phyloP scores from a whole-genome alignment of 2,329 filamentous ascomycete species.

The Thelonectria olida region DNA sequence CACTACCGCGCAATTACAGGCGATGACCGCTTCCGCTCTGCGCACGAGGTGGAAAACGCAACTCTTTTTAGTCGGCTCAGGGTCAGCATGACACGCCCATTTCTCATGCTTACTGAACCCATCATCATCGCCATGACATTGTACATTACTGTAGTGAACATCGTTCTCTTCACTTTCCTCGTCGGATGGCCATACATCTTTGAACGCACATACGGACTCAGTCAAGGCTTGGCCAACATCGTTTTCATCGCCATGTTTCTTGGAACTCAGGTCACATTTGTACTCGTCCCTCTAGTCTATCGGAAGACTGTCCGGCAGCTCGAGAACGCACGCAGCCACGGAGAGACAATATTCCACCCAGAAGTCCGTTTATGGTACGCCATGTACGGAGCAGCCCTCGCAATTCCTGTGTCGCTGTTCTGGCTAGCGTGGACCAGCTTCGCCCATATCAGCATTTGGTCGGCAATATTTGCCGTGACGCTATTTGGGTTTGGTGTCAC shows the following conservation, averaged over 20 bases:
- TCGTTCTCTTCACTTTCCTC: conserved; percentile 63
- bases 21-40: conserved; percentile 68
- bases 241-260: conserved; percentile 55
- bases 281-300: conserved; percentile 47
- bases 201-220: conserved; percentile 51
- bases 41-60: conserved; percentile 65
- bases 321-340: neutral
- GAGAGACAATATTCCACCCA: conserved; percentile 38
- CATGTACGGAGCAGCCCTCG: conserved; percentile 51
- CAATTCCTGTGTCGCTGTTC: conserved; percentile 57
- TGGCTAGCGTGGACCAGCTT: conserved; percentile 61
- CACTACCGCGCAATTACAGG: conserved; percentile 69
- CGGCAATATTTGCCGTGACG: conserved; percentile 51
- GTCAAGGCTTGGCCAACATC: conserved; percentile 52
- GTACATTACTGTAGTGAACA: conserved; percentile 63
- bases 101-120: conserved; percentile 49
- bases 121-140: conserved; percentile 55
- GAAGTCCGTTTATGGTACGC: conserved; percentile 55
- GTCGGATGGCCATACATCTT: conserved; percentile 62
- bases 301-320: conserved; percentile 42
- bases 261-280: conserved; percentile 48
- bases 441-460: conserved; percentile 53
- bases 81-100: conserved; percentile 54
- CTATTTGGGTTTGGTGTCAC: conserved; percentile 56
- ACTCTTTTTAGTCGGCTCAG: conserved; percentile 63